Percentiles rank a stretch among this genome's conserved stretches.
These are phyloP conservation scores for Penicillium palitans DNA, from an alignment of 2,329 filamentous ascomycete species.

Conservation along the genomic window DNA sequence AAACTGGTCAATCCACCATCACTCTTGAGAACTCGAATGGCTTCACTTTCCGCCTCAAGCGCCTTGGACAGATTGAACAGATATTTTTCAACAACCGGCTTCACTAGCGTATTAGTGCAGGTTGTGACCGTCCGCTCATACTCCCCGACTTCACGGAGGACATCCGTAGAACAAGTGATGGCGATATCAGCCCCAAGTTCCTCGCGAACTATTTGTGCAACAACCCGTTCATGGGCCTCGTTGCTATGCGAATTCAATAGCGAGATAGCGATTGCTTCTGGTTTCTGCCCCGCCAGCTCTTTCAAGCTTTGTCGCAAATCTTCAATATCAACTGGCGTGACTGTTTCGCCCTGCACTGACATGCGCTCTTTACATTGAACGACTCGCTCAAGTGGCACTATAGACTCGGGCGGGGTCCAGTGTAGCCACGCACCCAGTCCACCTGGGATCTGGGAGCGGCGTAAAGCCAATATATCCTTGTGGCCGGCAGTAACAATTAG, in stretches of 20 bases:
- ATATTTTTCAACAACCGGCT: constrained; percentile 51
- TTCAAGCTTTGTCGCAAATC: constrained; percentile 41
- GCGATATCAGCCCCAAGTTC: constrained; percentile 47
- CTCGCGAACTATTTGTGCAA: constrained; percentile 42
- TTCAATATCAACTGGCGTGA: constrained; percentile 42
- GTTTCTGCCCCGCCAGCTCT: constrained; percentile 43
- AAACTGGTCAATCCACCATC: constrained; percentile 52
- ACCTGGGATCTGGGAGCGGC: constrained; percentile 54
- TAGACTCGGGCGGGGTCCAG: constrained; percentile 49
- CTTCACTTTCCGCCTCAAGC: constrained; percentile 45
- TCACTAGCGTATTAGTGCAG: constrained; percentile 51
- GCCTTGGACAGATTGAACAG: constrained; percentile 44
- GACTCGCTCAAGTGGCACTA: constrained; percentile 52
- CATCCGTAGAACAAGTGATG: constrained; percentile 49
- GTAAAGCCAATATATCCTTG: constrained; percentile 50
- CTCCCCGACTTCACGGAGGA: constrained; percentile 51
- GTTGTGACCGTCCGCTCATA: constrained; percentile 53
- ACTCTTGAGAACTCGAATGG: constrained; percentile 52
- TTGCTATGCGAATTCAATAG: constrained; percentile 52
- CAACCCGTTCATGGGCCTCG: constrained; percentile 44
- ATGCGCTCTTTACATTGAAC: constrained; percentile 50
- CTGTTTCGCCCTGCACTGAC: constrained; percentile 45
- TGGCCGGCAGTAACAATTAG: constrained; percentile 52
- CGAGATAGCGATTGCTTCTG: constrained; percentile 50
- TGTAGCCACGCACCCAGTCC: constrained; percentile 53